Conservation (phyloP, 768 basidiomycete genomes). For the Melanogaster broomeanus region DNA sequence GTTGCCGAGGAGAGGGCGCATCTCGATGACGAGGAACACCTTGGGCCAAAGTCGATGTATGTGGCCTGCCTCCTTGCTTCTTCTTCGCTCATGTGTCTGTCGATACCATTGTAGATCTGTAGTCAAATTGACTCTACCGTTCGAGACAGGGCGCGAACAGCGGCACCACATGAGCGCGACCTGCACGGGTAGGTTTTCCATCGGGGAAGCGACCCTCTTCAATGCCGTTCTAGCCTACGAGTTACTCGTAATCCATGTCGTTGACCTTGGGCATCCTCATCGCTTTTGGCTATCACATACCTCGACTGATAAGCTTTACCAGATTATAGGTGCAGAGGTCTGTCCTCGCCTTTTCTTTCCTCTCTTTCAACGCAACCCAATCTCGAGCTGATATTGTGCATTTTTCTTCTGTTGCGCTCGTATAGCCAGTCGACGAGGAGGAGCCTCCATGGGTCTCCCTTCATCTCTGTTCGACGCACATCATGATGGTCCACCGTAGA, state of each 20-base stretch:
- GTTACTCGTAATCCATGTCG: neutral
- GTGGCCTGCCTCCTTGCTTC: neutral
- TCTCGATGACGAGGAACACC: neutral
- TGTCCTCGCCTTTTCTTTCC: neutral
- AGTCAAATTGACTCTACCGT: neutral
- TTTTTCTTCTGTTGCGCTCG: neutral
- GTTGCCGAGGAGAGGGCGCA: neutral
- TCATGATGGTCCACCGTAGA: neutral
- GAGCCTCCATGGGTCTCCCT: neutral
- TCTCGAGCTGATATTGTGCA: neutral
- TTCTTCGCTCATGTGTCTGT: neutral
- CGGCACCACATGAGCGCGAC: neutral
- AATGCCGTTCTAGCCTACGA: neutral
- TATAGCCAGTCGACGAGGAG: neutral
- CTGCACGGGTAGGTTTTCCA: neutral
- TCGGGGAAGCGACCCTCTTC: neutral
- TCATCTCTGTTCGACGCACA: neutral
- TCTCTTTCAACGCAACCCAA: too few species aligned
- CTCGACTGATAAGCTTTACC: neutral
- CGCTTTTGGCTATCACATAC: neutral
- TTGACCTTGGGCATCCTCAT: neutral
- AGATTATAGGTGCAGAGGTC: neutral
- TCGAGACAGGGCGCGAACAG: neutral
- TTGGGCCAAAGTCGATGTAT: neutral
- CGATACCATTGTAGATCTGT: neutral